A percentile compares a stretch with the other conserved stretches of the same genome.
Conservation (phyloP, 257 asterid species). For the Oldenlandia corymbosa region DNA sequence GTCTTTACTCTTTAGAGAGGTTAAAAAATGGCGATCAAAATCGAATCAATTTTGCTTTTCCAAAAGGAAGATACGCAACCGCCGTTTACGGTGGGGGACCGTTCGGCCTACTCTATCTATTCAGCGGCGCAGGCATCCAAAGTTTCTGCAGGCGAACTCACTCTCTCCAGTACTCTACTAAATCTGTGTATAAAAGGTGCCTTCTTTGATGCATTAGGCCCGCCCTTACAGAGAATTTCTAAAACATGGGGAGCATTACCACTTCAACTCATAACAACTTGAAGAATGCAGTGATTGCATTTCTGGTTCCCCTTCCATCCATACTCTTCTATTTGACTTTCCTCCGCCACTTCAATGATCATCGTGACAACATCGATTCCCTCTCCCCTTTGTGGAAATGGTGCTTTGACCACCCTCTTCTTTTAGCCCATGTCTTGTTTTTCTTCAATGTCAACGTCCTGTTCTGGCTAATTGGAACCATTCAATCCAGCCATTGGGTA, state of each 20-base stretch:
- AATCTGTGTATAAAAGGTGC: not conserved
- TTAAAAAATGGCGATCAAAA: not conserved
- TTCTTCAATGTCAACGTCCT: slow-evolving; percentile 73
- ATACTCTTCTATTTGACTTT: slow-evolving; percentile 63
- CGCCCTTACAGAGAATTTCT: not conserved
- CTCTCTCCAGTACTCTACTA: not conserved
- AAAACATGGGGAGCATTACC: not conserved
- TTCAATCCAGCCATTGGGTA: slow-evolving; percentile 94
- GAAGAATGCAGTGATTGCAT: slow-evolving; percentile 48
- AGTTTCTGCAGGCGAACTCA: not conserved
- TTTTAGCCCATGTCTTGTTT: slow-evolving; percentile 60
- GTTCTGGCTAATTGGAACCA: slow-evolving; percentile 67
- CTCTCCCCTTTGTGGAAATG: slow-evolving; percentile 52
- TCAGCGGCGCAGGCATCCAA: slow-evolving; percentile 3
- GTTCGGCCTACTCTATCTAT: not conserved
- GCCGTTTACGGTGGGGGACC: not conserved
- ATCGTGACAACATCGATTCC: slow-evolving; percentile 19
- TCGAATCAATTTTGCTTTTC: not conserved
- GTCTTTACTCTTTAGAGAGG: too few relatives aligned
- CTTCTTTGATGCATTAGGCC: not conserved
- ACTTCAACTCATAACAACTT: slow-evolving; percentile 23
- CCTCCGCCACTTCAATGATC: slow-evolving; percentile 42
- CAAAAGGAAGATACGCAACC: slow-evolving; percentile 6
- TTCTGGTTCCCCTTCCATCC: slow-evolving; percentile 74
- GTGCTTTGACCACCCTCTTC: slow-evolving; percentile 72